These are phyloP conservation scores for Panus rudis DNA, from an alignment of 768 basidiomycete genomes.

Conservation along the genomic window DNA sequence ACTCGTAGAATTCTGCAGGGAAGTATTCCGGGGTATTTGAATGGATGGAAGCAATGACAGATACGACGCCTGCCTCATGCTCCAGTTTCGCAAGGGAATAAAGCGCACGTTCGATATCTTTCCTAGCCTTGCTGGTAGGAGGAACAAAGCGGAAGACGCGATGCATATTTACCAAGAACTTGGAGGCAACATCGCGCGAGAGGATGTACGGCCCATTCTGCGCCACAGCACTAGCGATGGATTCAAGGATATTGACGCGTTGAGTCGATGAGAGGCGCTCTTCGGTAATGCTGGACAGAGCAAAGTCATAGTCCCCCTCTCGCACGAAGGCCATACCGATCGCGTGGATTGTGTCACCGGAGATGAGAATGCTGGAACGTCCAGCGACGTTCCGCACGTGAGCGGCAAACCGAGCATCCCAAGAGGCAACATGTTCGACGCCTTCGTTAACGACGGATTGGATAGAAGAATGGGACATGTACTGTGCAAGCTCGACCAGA, in stretches of 20 bases:
- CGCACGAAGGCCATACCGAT: neutral
- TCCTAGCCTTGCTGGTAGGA: too few relatives aligned
- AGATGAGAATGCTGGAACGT: neutral
- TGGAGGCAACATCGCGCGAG: too few relatives aligned
- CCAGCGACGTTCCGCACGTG: neutral
- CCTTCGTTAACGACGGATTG: neutral
- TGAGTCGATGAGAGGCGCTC: neutral
- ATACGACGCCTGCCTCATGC: too few relatives aligned
- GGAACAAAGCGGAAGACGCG: too few relatives aligned
- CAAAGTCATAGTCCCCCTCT: neutral
- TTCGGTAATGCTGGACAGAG: neutral
- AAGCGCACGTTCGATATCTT: too few relatives aligned
- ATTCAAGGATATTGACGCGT: neutral
- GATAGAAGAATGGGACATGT: neutral
- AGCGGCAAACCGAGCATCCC: neutral
- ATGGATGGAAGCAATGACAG: too few relatives aligned
- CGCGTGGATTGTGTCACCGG: neutral
- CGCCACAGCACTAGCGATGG: too few relatives aligned
- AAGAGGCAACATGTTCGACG: neutral
- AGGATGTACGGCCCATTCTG: too few relatives aligned
- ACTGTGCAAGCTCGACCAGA: neutral
- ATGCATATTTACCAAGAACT: too few relatives aligned
- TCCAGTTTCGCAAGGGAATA: too few relatives aligned
- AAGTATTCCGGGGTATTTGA: too few relatives aligned
- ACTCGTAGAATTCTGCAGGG: too few relatives aligned